A percentile compares a stretch with the other conserved stretches of the same genome.
Conservation (phyloP, 257 asterid species). For the Solanum phureja region DNA sequence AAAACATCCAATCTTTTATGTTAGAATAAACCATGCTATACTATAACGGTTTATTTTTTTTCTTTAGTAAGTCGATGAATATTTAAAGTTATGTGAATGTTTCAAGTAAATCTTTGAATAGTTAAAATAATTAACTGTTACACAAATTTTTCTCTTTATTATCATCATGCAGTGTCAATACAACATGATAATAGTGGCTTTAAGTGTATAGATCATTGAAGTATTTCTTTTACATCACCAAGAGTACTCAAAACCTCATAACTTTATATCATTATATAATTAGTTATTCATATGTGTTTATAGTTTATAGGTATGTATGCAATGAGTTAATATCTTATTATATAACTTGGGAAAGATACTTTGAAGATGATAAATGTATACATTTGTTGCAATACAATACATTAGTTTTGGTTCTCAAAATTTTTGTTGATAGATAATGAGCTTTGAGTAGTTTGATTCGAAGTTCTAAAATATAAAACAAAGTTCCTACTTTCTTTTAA, state of each 20-base stretch:
- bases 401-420: not conserved
- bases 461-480: not conserved
- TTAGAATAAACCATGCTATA: too few species aligned
- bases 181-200: not conserved
- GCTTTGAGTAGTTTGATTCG: not conserved
- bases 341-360: not conserved
- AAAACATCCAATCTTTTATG: too few species aligned
- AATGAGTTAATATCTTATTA: not conserved
- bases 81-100: too few species aligned
- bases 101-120: too few species aligned
- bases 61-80: too few species aligned
- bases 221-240: too few species aligned
- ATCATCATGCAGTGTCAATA: too few species aligned
- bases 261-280: not conserved
- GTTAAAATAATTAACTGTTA: too few species aligned
- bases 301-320: not conserved
- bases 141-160: too few species aligned
- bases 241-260: too few species aligned
- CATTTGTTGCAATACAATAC: not conserved
- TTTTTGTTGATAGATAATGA: not conserved
- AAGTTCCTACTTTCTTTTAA: not conserved
- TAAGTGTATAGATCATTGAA: not conserved
- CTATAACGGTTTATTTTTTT: too few species aligned
- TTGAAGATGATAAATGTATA: not conserved
- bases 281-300: not conserved